A percentile compares a stretch with the other conserved stretches of the same genome.
phyloP scores from a whole-genome alignment of 78 protist species.

The Dictyostelium brefeldianum region DNA sequence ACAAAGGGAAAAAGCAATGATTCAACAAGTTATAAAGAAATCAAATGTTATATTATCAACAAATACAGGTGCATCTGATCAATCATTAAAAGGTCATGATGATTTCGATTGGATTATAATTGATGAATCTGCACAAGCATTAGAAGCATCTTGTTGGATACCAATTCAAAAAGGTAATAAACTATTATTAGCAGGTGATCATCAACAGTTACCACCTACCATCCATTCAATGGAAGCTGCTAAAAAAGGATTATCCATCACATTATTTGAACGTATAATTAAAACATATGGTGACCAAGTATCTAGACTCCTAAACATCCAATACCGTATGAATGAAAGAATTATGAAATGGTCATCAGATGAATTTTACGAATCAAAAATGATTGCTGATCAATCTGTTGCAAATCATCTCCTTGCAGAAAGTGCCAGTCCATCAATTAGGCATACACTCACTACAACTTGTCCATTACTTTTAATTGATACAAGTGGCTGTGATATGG shows the following conservation, averaged over 20 bases:
- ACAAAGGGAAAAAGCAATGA: slow-evolving; percentile 28
- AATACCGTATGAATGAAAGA: slow-evolving; percentile 93
- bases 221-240: slow-evolving; percentile 86
- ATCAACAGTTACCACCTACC: slow-evolving; percentile 93
- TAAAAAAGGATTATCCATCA: slow-evolving; percentile 60
- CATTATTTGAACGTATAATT: slow-evolving; percentile 91
- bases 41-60: slow-evolving; percentile 76
- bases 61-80: slow-evolving; percentile 71
- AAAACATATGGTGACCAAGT: slow-evolving; percentile 43
- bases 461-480: slow-evolving; percentile 73
- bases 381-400: slow-evolving; percentile 87
- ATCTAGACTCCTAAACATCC: slow-evolving; percentile 79
- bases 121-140: slow-evolving; percentile 89
- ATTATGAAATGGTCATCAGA: slow-evolving; percentile 87
- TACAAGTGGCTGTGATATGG: slow-evolving; percentile 76
- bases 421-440: background rate
- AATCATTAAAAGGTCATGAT: background rate
- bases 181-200: slow-evolving; percentile 90
- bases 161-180: slow-evolving; percentile 80
- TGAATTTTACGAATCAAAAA: slow-evolving; percentile 81
- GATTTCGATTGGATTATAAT: slow-evolving; percentile 76
- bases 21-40: slow-evolving; percentile 55
- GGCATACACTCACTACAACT: slow-evolving; percentile 44
- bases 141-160: slow-evolving; percentile 94
- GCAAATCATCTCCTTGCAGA: slow-evolving; percentile 61